Evolutionary conservation across 2,329 filamentous ascomycete genomes (phyloP), one percentile per base, ranked within the genome.

Genomic region (Cucurbitaria berberidis): DNA sequence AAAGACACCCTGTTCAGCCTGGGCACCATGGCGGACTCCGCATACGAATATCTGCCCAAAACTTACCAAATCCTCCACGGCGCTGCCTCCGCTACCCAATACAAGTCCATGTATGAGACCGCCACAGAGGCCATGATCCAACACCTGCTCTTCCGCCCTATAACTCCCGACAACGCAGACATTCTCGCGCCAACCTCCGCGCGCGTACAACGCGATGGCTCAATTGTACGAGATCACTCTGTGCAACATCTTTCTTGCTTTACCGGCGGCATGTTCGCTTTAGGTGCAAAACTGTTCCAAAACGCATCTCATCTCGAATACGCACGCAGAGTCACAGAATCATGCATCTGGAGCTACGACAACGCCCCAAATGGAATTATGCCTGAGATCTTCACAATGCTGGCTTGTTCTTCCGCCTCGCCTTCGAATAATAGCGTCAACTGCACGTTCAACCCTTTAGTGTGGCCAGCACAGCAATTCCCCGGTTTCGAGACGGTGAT

Each of bases 251-350:
- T 89, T 2, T 80, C 81, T 5, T 91, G 88, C 70, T 91, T 89
- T 66, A 77, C 82, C 1, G 88, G 88, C 11, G 88, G 87, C 8
- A 86, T 88, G 77, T 84, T 89, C 29, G 86, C 80, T 0, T 79
- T 91, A 2, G 86, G 83, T 0, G 85, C 87, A 1, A 82, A 80
- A 50, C 76, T 90, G 15, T 82, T 89, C 50, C 62, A 76, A 29
- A 78, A 75, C 2, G 73, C 75, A 1, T 76, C 80, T 1, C 82
- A 87, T 24, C 66, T 88, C 19, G 72, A 78, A 1, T 74, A 81
- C 18, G 86, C 83, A 1, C 74, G 76, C 32, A 80, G 81, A 60
- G 76, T 89, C 1, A 82, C 84, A 0, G 78, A 85, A 40, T 86
- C 84, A 3, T 88, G 86, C 60, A 77, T 86, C 15, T 88, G 84